Evolutionary conservation across 345 rosid genomes (phyloP), one percentile per base, ranked within the genome.

Genomic region (Angophora floribunda): DNA sequence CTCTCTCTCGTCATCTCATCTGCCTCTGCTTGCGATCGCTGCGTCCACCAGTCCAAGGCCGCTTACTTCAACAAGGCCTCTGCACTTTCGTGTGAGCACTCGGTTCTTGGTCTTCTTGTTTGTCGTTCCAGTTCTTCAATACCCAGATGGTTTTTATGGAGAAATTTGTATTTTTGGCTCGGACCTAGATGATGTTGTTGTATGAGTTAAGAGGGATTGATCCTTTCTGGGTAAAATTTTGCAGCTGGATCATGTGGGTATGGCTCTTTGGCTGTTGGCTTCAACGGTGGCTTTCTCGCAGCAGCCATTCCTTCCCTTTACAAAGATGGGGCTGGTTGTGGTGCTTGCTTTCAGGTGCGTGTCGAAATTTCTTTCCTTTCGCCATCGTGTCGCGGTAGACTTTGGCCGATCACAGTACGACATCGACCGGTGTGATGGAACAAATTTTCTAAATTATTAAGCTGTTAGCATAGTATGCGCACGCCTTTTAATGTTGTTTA

Each of bases 181-280:
- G 41, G 87, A 65, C 92, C 93, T 94, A 85, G 88, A 87, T 87
- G 87, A 45, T 85, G 47, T 30, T 90, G 89, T 57, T 79, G 44
- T 50, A 87, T 90, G 79, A 90, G n/a, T 61, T 19, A 87, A 75
- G 52, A n/a, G 89, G 89, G 93, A 86, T 87, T 88, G 85, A 88
- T 88, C 75, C 89, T 90, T 57, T 45, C 89, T 85, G 86, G 75
- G 9, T 90, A 65, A 45, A 84, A 67, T 87, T 59, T 15, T 93
- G 91, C 93, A 98, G 99, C 97, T 80, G 98, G 99, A n/a, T 97
- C 98, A 90, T 98, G 99, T 89, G 94, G 96, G 51, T 97, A 95
- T 89, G 99, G 98, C 30, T 94, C 98, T 32, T 70, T 93, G 88
- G 99, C 99, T 41, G 86, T 94, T 7, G 92, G 89, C 21, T 94